A percentile compares a stretch with the other conserved stretches of the same genome.
Conservation (phyloP, 495 filamentous ascomycete genomes). For the Pseudoneurospora amorphoporcata region DNA sequence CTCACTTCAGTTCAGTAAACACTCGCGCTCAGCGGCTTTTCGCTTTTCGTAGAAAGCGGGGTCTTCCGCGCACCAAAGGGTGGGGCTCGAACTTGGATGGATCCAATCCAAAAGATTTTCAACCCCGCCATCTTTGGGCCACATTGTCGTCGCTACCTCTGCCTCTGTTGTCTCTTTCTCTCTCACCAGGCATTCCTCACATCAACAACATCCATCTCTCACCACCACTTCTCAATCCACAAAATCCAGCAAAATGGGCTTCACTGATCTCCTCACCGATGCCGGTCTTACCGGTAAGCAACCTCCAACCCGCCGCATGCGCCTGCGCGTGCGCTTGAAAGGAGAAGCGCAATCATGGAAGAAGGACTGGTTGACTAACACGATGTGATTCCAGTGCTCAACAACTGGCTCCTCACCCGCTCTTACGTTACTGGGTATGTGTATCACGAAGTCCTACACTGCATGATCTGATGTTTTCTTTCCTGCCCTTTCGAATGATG, state of each 20-base stretch:
- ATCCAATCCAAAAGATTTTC: slow-evolving; percentile 11
- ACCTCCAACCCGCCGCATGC: neutral
- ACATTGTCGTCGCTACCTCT: neutral
- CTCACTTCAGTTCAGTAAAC: neutral
- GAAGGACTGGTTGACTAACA: slow-evolving; percentile 3
- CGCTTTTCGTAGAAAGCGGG: neutral
- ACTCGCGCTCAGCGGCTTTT: neutral
- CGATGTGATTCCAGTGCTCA: slow-evolving; percentile 55
- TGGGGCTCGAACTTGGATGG: neutral
- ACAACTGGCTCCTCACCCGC: slow-evolving; percentile 80
- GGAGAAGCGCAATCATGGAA: neutral
- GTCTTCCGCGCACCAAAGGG: neutral
- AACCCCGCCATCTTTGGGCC: slow-evolving; percentile 14
- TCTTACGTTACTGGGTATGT: slow-evolving; percentile 91
- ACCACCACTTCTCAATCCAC: neutral
- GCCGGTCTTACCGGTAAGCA: slow-evolving; percentile 74
- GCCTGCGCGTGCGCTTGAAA: neutral
- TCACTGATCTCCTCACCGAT: slow-evolving; percentile 83
- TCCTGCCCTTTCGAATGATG: slow-evolving; percentile 51
- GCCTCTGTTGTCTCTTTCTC: slow-evolving; percentile 2
- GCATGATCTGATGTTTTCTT: slow-evolving; percentile 1
- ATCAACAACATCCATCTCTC: neutral
- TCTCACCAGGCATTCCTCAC: slow-evolving; percentile 1
- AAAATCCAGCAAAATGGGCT: slow-evolving; percentile 59
- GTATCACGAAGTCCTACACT: neutral